Base-by-base conservation (phyloP, 768 basidiomycete species). In the Fistulinella prunicolor region DNA sequence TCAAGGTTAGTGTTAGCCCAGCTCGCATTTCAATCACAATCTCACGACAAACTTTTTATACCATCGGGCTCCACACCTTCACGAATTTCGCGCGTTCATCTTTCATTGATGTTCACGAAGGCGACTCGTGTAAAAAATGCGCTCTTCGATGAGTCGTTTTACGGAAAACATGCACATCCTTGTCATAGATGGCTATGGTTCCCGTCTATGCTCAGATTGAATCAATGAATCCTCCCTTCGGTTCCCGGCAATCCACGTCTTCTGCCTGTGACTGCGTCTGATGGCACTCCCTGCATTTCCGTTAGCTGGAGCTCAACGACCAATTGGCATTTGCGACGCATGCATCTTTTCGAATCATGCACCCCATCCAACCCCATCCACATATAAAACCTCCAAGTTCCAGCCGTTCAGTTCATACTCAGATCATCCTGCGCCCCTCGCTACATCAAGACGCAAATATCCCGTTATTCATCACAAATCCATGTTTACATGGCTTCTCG, bases 401-500 rank as follows among this genome's bases (percentile, higher is more conserved):
- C 30, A 37, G n/a, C 30, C 28, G 12, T 34, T 42, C 38, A 44
- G 12, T 16, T 32, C 30, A 43, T n/a, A 54, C 23, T 44, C 46
- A 45, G 29, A 58, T 55, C 56, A 40, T 46, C 47, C 43, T 19
- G 21, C 37, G 10, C 30, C 17, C 30, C 51, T 41, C 32, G 16
- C 24, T 37, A 30, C 38, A 42, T 46, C 46, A 38, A 36, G 24
- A 50, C 50, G 66, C 41, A 20, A 46, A 51, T 20, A 19, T 46
- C 24, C 30, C 19, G 23, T 49, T 42, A 28, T 47, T 23, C 52
- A 22, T 42, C 50, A 35, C 55, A 46, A 54, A 43, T 51, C 32
- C 35, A 39, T 49, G 43, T 22, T 44, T 54, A 65, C 54, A 76
- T 79, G 72, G 58, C 67, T 16, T 57, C 71, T 35, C 79, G 76